phyloP scores from a whole-genome alignment of 2,329 filamentous ascomycete genomes.

The Fusarium clavum region DNA sequence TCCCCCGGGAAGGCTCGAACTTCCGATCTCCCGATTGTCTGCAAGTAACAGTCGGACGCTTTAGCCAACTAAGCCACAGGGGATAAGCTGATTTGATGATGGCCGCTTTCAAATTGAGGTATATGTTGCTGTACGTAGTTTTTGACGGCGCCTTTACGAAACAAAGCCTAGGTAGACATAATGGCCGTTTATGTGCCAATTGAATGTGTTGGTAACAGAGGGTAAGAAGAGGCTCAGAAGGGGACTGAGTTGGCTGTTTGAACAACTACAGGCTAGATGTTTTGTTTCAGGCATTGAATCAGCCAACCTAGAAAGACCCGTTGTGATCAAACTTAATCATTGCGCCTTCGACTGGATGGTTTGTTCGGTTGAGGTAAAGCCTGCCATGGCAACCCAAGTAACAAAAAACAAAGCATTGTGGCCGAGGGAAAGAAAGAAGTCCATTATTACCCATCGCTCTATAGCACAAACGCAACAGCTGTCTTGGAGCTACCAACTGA shows the following conservation, averaged over 20 bases:
- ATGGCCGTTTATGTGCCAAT: background rate
- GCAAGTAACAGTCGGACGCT: constrained; percentile 43
- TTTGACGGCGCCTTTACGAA: background rate
- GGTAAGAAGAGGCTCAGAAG: background rate
- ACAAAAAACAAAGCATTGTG: background rate
- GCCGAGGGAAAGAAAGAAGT: background rate
- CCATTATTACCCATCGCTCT: background rate
- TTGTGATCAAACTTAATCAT: background rate
- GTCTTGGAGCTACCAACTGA: no score
- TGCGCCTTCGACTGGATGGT: background rate
- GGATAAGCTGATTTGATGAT: constrained; percentile 35
- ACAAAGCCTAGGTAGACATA: background rate
- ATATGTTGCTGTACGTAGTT: background rate
- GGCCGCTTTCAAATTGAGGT: background rate
- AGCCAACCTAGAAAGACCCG: background rate
- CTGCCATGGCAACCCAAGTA: background rate
- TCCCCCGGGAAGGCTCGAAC: constrained; percentile 49
- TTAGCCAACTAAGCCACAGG: constrained; percentile 45
- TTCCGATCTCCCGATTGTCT: constrained; percentile 48
- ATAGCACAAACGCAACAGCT: no score
- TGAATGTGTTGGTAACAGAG: background rate
- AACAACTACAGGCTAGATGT: background rate
- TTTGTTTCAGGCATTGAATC: background rate
- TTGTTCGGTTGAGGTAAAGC: background rate
- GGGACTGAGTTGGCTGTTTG: no score